Base-by-base conservation (phyloP, 2,329 filamentous ascomycete genomes). In the Albifimbria verrucaria region DNA sequence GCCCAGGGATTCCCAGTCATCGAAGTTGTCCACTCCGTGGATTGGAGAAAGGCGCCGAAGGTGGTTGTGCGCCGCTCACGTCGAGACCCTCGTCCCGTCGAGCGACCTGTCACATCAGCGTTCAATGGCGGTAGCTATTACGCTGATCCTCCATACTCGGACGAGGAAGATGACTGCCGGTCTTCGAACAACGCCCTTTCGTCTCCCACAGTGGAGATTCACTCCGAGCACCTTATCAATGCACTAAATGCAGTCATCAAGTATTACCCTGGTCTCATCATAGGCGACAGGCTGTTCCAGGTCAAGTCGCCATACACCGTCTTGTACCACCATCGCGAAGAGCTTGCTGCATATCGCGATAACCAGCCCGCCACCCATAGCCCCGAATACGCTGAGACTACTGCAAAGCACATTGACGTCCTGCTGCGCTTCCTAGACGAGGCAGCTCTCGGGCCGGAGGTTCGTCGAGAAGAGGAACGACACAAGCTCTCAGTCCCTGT, bases 261-360 rank as follows among this genome's bases (percentile, higher is more conserved):
- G 22, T 80, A 79, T 57, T 80, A 79, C 56, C 77, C 77, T 3
- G 66, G 68, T 39, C 66, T 71, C 52, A 66, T 65, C 42, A 68
- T 77, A 48, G 60, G 67, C 1, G 70, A 61, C 41, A 67, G 71
- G 7, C 62, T 52, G n/a, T 64, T 76, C 51, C 62, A 59, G 23
- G 68, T 81, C 55, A 66, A 67, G 18, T 71, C 72, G 4, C 80
- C 79, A 2, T 81, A 79, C 58, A 64, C 65, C 6, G 65, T 77
- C n/a, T 67, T 82, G 15, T 68, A 76, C 44, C 78, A 81, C 54
- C 74, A 79, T 57, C 68, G 68, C 12, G 59, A 64, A 3, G 75
- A 74, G 21, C 68, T 82, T 9, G 67, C 67, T 7, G 55, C 52
- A 4, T 78, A 77, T 69, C 72, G 69, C 48, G 55, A 65, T 50